A percentile compares a stretch with the other conserved stretches of the same genome.
Evolutionary conservation across 768 basidiomycete genomes (phyloP).

Genomic region (Tulasnella sp.): DNA sequence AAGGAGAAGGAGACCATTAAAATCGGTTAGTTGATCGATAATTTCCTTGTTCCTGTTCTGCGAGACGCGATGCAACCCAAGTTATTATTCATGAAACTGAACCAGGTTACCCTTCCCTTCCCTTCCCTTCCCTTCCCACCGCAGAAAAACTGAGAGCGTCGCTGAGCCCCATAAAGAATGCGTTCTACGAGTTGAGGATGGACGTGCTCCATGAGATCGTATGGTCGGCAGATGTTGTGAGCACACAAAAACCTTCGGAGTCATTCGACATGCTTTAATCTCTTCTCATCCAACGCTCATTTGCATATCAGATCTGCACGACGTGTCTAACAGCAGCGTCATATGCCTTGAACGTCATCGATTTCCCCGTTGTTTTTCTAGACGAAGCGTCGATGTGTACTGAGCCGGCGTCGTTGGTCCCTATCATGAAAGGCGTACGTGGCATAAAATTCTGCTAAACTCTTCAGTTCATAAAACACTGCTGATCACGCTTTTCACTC

Average conservation of each 20-base stretch:
- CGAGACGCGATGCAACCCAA: too few relatives aligned
- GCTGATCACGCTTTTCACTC: not conserved
- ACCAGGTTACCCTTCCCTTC: too few relatives aligned
- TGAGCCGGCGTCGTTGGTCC: constrained; percentile 83
- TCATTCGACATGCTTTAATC: not conserved
- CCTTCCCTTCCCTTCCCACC: too few relatives aligned
- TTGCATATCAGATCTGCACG: constrained; percentile 55
- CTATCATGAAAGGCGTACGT: constrained; percentile 88
- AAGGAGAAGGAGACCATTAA: constrained; percentile 1
- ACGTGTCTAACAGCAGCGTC: constrained; percentile 77
- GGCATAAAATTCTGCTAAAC: not conserved
- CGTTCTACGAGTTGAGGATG: not conserved
- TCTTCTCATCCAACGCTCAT: constrained; percentile 5
- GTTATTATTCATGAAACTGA: too few relatives aligned
- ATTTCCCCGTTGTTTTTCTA: constrained; percentile 87
- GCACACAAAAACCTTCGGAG: too few relatives aligned
- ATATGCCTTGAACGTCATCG: constrained; percentile 51
- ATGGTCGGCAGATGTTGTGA: constrained; percentile 24
- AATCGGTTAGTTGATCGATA: too few relatives aligned
- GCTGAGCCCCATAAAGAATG: not conserved
- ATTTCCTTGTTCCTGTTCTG: too few relatives aligned
- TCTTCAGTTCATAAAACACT: not conserved
- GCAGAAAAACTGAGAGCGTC: too few relatives aligned
- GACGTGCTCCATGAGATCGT: constrained; percentile 25
- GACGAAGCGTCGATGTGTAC: constrained; percentile 97